Conservation (phyloP, 2,329 filamentous ascomycete species). For the Alternaria panax region DNA sequence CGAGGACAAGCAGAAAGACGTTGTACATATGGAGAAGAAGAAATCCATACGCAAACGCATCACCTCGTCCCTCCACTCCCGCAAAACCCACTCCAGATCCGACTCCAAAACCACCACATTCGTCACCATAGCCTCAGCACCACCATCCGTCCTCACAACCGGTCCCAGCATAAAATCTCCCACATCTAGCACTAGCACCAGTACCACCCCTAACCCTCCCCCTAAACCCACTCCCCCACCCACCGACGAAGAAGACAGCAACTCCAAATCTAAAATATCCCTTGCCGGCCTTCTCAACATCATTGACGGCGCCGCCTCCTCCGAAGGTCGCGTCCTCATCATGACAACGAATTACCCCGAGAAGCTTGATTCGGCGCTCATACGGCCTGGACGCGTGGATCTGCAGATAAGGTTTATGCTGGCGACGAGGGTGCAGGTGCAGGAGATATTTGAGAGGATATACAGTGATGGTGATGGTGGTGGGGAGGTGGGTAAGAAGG, state of each 20-base stretch:
- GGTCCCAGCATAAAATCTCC: not conserved
- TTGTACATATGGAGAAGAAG: not conserved
- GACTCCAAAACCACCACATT: slow-evolving; percentile 11
- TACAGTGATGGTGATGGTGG: slow-evolving; percentile 24
- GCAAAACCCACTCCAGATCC: not conserved
- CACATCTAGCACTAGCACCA: no score
- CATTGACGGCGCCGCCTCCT: slow-evolving; percentile 81
- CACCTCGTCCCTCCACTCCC: not conserved
- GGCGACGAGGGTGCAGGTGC: slow-evolving; percentile 16
- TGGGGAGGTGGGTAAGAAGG: not conserved
- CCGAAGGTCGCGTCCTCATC: slow-evolving; percentile 62
- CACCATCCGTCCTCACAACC: not conserved
- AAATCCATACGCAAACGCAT: slow-evolving; percentile 6
- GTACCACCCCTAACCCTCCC: not conserved
- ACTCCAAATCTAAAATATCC: slow-evolving; percentile 63
- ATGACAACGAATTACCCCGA: slow-evolving; percentile 41
- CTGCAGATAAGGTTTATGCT: slow-evolving; percentile 41
- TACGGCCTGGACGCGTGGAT: slow-evolving; percentile 69
- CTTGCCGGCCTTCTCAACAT: slow-evolving; percentile 82
- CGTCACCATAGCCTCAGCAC: not conserved
- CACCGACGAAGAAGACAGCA: not conserved
- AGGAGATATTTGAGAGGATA: slow-evolving; percentile 30
- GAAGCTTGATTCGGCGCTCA: slow-evolving; percentile 60
- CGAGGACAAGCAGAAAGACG: not conserved
- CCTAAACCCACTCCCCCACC: not conserved